Evolutionary conservation across 495 filamentous ascomycete species (phyloP), one percentile per base, ranked within the genome.

Genomic region (Acidiella bohemica): DNA sequence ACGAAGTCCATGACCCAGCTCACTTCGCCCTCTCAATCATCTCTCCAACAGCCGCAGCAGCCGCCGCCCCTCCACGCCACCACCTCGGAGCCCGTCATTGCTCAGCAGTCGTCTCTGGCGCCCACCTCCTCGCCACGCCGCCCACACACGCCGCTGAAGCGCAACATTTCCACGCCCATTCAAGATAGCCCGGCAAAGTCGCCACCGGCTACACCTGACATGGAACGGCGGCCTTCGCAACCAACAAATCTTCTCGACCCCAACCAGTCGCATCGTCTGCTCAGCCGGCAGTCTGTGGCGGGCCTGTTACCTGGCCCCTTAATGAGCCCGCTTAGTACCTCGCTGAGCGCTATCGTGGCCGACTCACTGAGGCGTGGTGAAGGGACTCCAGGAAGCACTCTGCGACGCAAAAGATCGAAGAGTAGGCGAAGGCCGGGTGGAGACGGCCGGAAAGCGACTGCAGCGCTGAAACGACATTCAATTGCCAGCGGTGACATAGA

Each of bases 291-390:
- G 32, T 47, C 44, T 14, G 50, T 59, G 13, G 45, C 48, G 1
- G 57, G 48, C 7, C 47, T 56, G 5, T 37, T 62, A 1, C 49
- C 54, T 1, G 51, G 48, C 7, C 49, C 53, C n/a, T 41, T 55
- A 0, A 50, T 33, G 9, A 51, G 47, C 24, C 59, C 59, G 4
- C 43, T 62, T 2, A 49, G 42, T 27, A 52, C 51, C n/a, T 53
- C 49, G 14, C 42, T 62, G 0, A 54, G 41, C 31, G 56, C 54
- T 20, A 50, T 62, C 36, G 57, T 62, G n/a, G 76, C 74, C 4
- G 78, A 82, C 46, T 68, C 71, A 14, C 51, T 78, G 4, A 67
- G 72, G 20, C 67, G 72, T 8, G 71, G 70, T 18, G 61, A 54
- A 6, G 64, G 60, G 33, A 18, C 25, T 10, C 32, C 36, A 10